Base-by-base conservation (phyloP, 1,139 yeast species). In the Hansenula lynferdii region DNA sequence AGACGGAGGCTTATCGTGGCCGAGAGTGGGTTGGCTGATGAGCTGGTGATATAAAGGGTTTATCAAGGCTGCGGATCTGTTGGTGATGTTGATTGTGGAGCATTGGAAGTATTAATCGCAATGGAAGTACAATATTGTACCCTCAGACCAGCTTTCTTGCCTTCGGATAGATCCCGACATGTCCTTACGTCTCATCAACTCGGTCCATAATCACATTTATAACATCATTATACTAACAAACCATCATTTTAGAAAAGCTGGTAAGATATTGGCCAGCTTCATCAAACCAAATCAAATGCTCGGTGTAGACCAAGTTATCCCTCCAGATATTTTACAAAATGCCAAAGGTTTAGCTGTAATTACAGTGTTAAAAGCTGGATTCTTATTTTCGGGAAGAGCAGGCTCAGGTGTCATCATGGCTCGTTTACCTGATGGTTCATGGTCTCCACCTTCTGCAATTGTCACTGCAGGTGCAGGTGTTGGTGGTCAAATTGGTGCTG, bases 361-460 rank as follows among this genome's bases (percentile, higher is more conserved):
- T 48, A 92, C 97, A 1, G 97, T 92, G 16, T 69, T 92, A 45
- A 92, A 94, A 60, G 98, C 97, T 2, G 98, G 98, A 3, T 92
- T 92, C 58, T 69, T 92, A 45, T 92, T 92, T 58, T 85, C 96
- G 5, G 98, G 97, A 25, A 77, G 98, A 60, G 97, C 97, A 2
- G 98, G 98, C 19, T 86, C 96, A 1, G 98, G 98, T 46, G 87
- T 92, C 26, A 85, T 92, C 47, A 94, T 92, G 22, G 96, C 97
- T 7, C 71, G 97, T 45, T 71, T 92, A 38, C 94, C 94, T 2
- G 98, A 92, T 62, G 97, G 97, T 1, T 64, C 80, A 1, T 92
- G 98, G 98, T 87, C 97, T n/a, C 94, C 97, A 1, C 98, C 98
- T 2, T 83, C 96, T 3, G 98, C 97, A 9, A 84, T 92, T 51